Base-by-base conservation (phyloP, 495 filamentous ascomycete species). In the Delitschia confertaspora region DNA sequence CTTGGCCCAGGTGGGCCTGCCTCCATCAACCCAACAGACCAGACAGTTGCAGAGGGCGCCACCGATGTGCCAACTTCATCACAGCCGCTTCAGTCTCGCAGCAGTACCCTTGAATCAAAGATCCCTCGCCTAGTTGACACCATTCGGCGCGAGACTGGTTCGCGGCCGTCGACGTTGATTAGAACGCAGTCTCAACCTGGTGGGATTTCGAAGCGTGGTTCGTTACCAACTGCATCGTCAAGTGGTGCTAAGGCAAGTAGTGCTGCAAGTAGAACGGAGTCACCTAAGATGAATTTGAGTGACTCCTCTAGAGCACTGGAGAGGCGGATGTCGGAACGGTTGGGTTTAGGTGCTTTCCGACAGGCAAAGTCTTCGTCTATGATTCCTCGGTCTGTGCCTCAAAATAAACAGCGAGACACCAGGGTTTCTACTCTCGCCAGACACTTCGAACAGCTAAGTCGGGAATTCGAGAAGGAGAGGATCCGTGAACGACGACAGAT, bases 391-490 rank as follows among this genome's bases (percentile, higher is more conserved):
- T 94, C 89, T 33, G 76, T 93, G 24, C 75, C 74, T 18, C 30
- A 4, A 6, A 73, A 68, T 11, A 74, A 70, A 48, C 74, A 67
- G 32, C 81, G 73, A 31, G 78, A 82, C 37, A 72, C 80, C 1
- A 83, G 82, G 37, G 93, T 99, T 1, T 88, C 85, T 4, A 85
- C 75, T 4, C 72, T 96, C 22, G 87, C 93, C 10, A 87, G 85
- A 56, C 93, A 96, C 61, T 95, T 96, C 56, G 93, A 99, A 60
- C 88, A 95, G 57, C 64, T 99, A 24, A 93, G 86, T 45, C 82
- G 88, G 4, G 93, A 99, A 53, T 96, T 98, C 51, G 88, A 99
- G 56, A 93, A 88, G 58, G 89, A 96, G 66, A 72, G 93, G 26
- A 73, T 88, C 35, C 82, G 82, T 43, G 88, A 99, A 56, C 75